These are phyloP conservation scores for Aspergillus olivimuriae DNA, from an alignment of 495 filamentous ascomycete genomes.

Conservation along the genomic window DNA sequence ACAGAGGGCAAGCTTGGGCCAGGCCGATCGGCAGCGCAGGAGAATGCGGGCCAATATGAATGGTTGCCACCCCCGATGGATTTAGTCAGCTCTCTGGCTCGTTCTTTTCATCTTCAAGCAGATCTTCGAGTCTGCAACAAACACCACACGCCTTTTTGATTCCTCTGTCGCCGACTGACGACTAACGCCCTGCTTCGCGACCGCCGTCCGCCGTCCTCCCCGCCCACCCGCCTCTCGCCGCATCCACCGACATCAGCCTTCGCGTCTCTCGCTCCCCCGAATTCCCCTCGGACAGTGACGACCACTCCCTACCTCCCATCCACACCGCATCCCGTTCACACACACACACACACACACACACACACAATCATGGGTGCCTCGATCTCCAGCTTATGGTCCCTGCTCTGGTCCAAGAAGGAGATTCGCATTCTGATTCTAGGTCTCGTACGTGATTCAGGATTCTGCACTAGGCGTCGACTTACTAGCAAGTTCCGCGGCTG, in stretches of 20 bases:
- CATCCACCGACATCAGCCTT: too few relatives aligned
- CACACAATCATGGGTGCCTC: conserved; percentile 64
- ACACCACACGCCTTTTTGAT: too few relatives aligned
- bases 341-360: too few relatives aligned
- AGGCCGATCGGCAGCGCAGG: conserved; percentile 13
- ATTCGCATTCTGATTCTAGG: conserved; percentile 94
- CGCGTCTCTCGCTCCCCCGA: too few relatives aligned
- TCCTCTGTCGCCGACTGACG: too few relatives aligned
- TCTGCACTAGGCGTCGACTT: not conserved
- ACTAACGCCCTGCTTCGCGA: too few relatives aligned
- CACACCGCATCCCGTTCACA: not conserved
- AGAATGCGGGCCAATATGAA: not conserved
- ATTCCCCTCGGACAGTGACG: not conserved
- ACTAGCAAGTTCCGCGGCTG: conserved; percentile 11
- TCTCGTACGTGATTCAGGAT: conserved; percentile 54
- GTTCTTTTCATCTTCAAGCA: not conserved
- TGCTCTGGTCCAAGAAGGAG: conserved; percentile 91
- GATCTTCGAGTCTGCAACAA: too few relatives aligned
- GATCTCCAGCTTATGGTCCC: conserved; percentile 67
- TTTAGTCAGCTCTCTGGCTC: conserved; percentile 17
- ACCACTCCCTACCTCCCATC: conserved; percentile 2
- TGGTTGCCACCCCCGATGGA: conserved; percentile 23
- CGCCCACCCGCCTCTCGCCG: too few relatives aligned
- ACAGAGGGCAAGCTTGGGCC: conserved; percentile 16
- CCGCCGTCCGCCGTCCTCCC: too few relatives aligned